A percentile compares a stretch with the other conserved stretches of the same genome.
These are phyloP conservation scores for Trichocomaceae sp. DNA, from an alignment of 2,329 filamentous ascomycete genomes.

Conservation along the genomic window DNA sequence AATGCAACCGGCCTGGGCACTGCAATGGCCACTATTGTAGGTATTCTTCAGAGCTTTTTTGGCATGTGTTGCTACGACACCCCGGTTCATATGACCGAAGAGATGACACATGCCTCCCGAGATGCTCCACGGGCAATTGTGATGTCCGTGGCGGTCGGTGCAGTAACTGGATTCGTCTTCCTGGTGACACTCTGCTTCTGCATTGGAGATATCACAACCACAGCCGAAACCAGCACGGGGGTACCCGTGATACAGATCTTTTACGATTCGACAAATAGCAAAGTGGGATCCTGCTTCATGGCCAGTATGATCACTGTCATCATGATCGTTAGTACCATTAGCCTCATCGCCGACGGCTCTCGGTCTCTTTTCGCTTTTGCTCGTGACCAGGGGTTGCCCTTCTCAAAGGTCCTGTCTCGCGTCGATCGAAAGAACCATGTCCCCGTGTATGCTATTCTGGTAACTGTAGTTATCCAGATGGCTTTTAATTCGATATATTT, in stretches of 20 bases:
- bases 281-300: conserved; percentile 41
- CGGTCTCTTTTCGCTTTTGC: conserved; percentile 43
- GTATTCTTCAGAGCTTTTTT: conserved; percentile 49
- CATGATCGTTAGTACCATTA: conserved; percentile 40
- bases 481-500: conserved; percentile 52
- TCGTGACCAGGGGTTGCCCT: conserved; percentile 49
- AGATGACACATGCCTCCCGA: conserved; percentile 47
- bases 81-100: conserved; percentile 50
- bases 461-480: conserved; percentile 45
- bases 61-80: conserved; percentile 49
- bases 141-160: conserved; percentile 40
- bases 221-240: conserved; percentile 42
- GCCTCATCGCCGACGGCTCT: conserved; percentile 44
- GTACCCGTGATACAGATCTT: conserved; percentile 51
- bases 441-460: conserved; percentile 45
- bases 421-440: conserved; percentile 43
- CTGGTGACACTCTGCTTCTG: conserved; percentile 47
- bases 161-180: conserved; percentile 44
- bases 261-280: conserved; percentile 43
- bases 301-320: conserved; percentile 46
- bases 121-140: conserved; percentile 47
- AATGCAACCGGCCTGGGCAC: conserved; percentile 49
- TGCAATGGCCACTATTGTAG: conserved; percentile 48
- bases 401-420: conserved; percentile 41
- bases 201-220: conserved; percentile 45